Conservation (phyloP, 2,329 filamentous ascomycete species). For the Pestalotiopsis sp. region DNA sequence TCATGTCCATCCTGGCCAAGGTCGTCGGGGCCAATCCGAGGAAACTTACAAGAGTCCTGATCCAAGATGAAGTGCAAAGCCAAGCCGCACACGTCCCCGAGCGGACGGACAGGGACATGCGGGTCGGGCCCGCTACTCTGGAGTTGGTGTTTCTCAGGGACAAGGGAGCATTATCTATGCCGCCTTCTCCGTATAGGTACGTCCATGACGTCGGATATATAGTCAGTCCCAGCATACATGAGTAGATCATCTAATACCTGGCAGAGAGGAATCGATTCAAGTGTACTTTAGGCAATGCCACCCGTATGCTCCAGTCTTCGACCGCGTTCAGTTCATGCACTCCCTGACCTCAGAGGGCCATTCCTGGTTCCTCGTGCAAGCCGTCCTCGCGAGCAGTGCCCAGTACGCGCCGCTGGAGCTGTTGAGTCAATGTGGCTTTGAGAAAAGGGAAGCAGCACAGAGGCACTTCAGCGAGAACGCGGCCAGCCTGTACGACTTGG, state of each 20-base stretch:
- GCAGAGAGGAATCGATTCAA: neutral
- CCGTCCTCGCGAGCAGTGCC: neutral
- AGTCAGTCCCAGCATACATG: no score
- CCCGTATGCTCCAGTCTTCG: neutral
- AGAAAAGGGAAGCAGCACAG: neutral
- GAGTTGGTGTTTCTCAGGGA: neutral
- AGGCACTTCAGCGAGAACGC: neutral
- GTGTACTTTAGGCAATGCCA: neutral
- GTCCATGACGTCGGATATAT: neutral
- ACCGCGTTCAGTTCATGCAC: neutral
- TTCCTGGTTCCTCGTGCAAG: neutral
- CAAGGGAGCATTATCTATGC: neutral
- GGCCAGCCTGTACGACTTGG: neutral
- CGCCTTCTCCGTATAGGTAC: neutral
- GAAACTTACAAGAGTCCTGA: neutral
- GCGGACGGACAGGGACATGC: neutral
- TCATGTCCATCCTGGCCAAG: neutral
- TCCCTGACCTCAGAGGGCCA: neutral
- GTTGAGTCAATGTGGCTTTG: neutral
- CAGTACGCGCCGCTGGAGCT: neutral
- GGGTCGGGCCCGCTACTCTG: neutral
- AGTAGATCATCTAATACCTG: neutral
- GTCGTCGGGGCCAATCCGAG: neutral
- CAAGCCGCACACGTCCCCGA: neutral
- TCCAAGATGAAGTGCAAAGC: neutral